phyloP scores from a whole-genome alignment of 768 basidiomycete species.

The Hydnomerulius pinastri region DNA sequence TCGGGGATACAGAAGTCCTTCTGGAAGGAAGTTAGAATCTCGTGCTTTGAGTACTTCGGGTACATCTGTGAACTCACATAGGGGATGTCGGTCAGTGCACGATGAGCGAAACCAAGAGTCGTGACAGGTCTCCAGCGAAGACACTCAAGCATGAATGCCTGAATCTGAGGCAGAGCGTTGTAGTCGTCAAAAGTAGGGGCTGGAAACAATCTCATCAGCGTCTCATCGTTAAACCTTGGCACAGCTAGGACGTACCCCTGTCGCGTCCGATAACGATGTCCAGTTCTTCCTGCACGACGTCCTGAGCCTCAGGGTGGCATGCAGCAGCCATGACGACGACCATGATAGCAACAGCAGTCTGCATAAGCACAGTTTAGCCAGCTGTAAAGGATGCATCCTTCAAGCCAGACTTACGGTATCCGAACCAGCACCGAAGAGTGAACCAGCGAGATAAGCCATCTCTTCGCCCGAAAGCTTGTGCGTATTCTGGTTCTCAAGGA shows the following conservation, averaged over 20 bases:
- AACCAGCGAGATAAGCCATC: constrained; percentile 62
- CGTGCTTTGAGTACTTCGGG: background rate
- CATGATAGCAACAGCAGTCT: constrained; percentile 59
- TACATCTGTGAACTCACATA: constrained; percentile 44
- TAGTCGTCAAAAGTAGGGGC: constrained; percentile 45
- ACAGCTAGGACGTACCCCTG: constrained; percentile 19
- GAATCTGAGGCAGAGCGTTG: constrained; percentile 36
- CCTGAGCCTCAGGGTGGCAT: constrained; percentile 53
- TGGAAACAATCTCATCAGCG: constrained; percentile 11
- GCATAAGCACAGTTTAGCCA: constrained; percentile 1
- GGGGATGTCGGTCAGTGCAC: constrained; percentile 61
- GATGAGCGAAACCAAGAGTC: constrained; percentile 54
- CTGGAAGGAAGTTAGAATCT: constrained; percentile 21
- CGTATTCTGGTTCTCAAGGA: constrained; percentile 55
- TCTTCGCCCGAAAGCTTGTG: constrained; percentile 58
- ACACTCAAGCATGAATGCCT: constrained; percentile 43
- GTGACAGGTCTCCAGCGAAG: constrained; percentile 45
- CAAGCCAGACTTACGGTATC: constrained; percentile 47
- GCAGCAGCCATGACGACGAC: constrained; percentile 60
- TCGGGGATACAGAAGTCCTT: constrained; percentile 36
- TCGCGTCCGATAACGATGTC: constrained; percentile 53
- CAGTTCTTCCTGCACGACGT: constrained; percentile 53
- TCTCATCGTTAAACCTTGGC: background rate
- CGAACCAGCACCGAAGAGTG: constrained; percentile 66
- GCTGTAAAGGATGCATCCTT: constrained; percentile 34